These are phyloP conservation scores for Cercophora scortea DNA, from an alignment of 495 filamentous ascomycete species.

Conservation along the genomic window DNA sequence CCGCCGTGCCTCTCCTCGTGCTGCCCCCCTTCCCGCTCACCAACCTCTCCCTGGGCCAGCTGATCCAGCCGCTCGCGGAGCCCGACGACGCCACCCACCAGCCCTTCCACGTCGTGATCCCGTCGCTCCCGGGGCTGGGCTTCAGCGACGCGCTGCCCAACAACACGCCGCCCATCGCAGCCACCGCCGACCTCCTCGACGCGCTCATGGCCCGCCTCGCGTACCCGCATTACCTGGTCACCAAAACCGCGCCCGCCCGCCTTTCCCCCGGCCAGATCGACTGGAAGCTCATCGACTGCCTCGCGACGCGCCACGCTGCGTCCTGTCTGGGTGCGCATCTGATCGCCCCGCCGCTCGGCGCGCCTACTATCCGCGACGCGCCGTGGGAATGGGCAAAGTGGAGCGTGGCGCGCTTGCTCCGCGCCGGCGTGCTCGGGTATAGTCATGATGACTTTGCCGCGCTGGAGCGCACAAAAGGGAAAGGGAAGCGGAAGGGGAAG, in stretches of 20 bases:
- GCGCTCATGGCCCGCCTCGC: slow-evolving; percentile 59
- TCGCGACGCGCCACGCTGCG: slow-evolving; percentile 43
- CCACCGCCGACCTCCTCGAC: slow-evolving; percentile 54
- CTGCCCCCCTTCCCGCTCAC: slow-evolving; percentile 64
- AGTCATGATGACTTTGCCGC: slow-evolving; percentile 25
- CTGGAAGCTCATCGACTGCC: slow-evolving; percentile 49
- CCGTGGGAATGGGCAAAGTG: slow-evolving; percentile 37
- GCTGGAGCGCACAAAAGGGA: background rate
- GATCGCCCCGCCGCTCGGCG: slow-evolving; percentile 35
- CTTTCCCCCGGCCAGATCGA: slow-evolving; percentile 35
- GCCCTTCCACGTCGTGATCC: slow-evolving; percentile 61
- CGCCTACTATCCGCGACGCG: slow-evolving; percentile 22
- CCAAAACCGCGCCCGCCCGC: slow-evolving; percentile 25
- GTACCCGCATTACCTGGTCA: slow-evolving; percentile 56
- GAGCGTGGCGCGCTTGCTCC: slow-evolving; percentile 31
- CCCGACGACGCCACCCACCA: slow-evolving; percentile 36
- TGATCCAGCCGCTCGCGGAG: slow-evolving; percentile 50
- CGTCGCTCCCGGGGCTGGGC: slow-evolving; percentile 65
- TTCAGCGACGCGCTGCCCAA: slow-evolving; percentile 53
- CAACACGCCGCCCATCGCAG: slow-evolving; percentile 45
- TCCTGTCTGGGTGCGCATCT: slow-evolving; percentile 58
- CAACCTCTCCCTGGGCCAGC: slow-evolving; percentile 57
- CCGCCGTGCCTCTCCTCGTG: slow-evolving; percentile 55
- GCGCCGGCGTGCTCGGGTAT: slow-evolving; percentile 34
- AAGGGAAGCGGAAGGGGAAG: background rate